Evolutionary conservation across 2,329 filamentous ascomycete genomes (phyloP).

Genomic region (Cryphonectria japonica): DNA sequence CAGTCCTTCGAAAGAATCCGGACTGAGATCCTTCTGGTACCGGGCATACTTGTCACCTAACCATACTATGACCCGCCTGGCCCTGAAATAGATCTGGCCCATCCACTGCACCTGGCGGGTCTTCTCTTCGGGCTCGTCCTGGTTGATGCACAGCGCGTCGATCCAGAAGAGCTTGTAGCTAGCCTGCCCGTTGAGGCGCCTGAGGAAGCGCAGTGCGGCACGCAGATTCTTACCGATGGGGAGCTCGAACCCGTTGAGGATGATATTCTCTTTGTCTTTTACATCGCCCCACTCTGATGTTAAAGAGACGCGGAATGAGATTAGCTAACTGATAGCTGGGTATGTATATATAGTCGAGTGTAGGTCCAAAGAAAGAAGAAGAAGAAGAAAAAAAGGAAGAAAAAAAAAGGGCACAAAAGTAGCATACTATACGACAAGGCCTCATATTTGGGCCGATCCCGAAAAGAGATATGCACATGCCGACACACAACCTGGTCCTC

Average conservation of each 20-base stretch:
- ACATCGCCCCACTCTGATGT: constrained; percentile 30
- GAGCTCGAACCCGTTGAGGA: constrained; percentile 29
- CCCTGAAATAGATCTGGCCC: constrained; percentile 33
- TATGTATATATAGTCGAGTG: not conserved
- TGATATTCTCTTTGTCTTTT: constrained; percentile 26
- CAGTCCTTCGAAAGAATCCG: not conserved
- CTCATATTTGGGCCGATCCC: constrained; percentile 31
- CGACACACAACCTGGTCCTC: constrained; percentile 28
- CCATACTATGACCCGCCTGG: constrained; percentile 32
- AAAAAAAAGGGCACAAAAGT: not conserved
- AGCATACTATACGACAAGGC: constrained; percentile 34
- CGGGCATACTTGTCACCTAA: constrained; percentile 27
- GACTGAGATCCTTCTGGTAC: not conserved
- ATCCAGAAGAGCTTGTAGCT: constrained; percentile 30
- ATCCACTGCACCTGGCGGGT: constrained; percentile 33
- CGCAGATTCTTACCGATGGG: constrained; percentile 29
- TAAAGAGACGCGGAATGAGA: too few relatives aligned
- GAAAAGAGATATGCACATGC: constrained; percentile 28
- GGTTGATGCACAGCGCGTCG: constrained; percentile 36
- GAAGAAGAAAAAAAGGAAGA: not conserved
- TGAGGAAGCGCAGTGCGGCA: constrained; percentile 30
- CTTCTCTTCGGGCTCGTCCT: constrained; percentile 32
- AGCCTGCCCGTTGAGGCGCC: constrained; percentile 3
- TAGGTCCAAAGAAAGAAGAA: too few relatives aligned
- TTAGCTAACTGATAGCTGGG: too few relatives aligned